phyloP scores from a whole-genome alignment of 768 basidiomycete genomes.

The Macrolepiota albuminosa region DNA sequence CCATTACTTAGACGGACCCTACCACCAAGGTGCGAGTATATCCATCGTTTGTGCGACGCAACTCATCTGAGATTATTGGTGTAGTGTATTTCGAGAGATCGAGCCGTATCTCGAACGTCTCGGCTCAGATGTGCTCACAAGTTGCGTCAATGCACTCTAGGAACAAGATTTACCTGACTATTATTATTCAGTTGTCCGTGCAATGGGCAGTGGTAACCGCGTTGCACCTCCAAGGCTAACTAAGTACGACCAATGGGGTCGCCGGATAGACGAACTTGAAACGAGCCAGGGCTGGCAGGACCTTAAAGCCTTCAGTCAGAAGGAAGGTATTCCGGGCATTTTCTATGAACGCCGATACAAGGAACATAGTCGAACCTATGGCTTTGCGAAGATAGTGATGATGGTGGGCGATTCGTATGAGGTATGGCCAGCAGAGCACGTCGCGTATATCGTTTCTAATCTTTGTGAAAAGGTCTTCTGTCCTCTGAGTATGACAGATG shows the following conservation, averaged over 20 bases:
- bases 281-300: conserved; percentile 73
- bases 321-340: conserved; percentile 63
- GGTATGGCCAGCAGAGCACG: conserved; percentile 27
- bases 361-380: conserved; percentile 57
- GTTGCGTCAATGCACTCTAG: conserved; percentile 27
- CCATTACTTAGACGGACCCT: conserved; percentile 52
- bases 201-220: conserved; percentile 38
- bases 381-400: conserved; percentile 61
- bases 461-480: conserved; percentile 48
- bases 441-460: not conserved
- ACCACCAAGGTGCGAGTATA: conserved; percentile 34
- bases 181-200: conserved; percentile 43
- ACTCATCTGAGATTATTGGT: not conserved
- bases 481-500: conserved; percentile 79
- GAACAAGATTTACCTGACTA: not conserved
- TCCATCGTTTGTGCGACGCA: not conserved
- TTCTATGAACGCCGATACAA: conserved; percentile 61
- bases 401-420: conserved; percentile 62
- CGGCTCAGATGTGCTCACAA: conserved; percentile 49
- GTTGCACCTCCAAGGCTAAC: conserved; percentile 47
- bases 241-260: conserved; percentile 77
- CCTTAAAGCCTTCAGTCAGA: conserved; percentile 56
- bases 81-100: conserved; percentile 45
- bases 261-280: conserved; percentile 56
- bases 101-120: conserved; percentile 56